These are phyloP conservation scores for Tetrahymena thermophila DNA, from an alignment of 73 alveolate genomes.

Conservation along the genomic window DNA sequence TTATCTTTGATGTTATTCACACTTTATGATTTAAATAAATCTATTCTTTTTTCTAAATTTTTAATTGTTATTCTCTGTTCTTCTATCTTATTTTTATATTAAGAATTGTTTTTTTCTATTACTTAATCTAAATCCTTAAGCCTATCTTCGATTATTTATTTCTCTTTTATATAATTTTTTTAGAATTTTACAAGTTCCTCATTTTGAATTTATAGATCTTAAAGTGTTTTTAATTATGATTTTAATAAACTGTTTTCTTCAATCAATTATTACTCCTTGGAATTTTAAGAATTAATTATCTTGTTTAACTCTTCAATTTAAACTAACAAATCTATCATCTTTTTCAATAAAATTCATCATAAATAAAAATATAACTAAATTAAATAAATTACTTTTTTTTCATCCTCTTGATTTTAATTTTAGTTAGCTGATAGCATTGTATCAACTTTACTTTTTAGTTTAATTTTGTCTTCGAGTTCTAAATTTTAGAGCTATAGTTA, in stretches of 20 bases:
- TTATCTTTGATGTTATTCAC: not conserved
- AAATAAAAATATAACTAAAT: not conserved
- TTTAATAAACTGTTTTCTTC: not conserved
- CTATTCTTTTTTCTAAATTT: not conserved
- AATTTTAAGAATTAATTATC: not conserved
- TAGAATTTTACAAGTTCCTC: not conserved
- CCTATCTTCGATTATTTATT: not conserved
- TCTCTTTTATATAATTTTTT: not conserved
- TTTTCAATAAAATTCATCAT: not conserved
- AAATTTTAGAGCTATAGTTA: not conserved
- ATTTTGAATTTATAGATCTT: not conserved
- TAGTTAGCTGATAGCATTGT: not conserved
- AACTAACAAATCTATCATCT: not conserved
- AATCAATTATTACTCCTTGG: not conserved
- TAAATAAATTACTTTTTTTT: not conserved
- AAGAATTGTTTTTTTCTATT: not conserved
- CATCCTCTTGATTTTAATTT: not conserved
- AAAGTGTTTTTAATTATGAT: not conserved
- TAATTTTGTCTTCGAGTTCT: not conserved
- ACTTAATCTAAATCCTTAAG: not conserved
- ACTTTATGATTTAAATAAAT: not conserved
- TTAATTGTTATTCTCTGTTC: not conserved
- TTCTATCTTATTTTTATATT: not conserved
- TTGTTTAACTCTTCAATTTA: not conserved
- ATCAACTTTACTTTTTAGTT: not conserved